A percentile compares a stretch with the other conserved stretches of the same genome.
These are phyloP conservation scores for Diaporthe caulivora DNA, from an alignment of 2,329 filamentous ascomycete species.

Conservation along the genomic window DNA sequence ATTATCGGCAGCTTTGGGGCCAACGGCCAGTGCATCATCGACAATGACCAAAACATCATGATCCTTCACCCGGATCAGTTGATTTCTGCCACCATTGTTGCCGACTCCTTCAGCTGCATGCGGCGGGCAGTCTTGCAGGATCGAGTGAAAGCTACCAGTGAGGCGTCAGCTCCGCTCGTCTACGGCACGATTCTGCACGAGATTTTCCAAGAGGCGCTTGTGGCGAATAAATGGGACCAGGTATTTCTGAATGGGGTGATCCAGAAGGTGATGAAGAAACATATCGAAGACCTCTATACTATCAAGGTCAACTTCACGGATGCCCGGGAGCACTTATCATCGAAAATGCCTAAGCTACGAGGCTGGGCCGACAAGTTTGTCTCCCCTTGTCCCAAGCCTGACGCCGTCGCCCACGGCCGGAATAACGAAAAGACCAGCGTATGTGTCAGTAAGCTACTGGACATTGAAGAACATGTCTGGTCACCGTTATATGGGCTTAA, in stretches of 20 bases:
- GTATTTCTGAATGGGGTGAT: constrained; percentile 76
- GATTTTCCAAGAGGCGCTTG: constrained; percentile 91
- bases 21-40: constrained; percentile 81
- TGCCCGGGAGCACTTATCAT: constrained; percentile 83
- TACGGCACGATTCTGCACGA: constrained; percentile 96
- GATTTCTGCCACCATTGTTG: constrained; percentile 93
- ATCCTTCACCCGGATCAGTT: constrained; percentile 96
- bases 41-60: constrained; percentile 85
- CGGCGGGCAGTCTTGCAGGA: constrained; percentile 94
- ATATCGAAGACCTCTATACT: constrained; percentile 90
- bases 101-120: constrained; percentile 94
- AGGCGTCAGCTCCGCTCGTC: constrained; percentile 82
- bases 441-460: constrained; percentile 92
- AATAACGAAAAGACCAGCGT: constrained; percentile 82
- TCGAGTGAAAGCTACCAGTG: constrained; percentile 89
- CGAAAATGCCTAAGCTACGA: constrained; percentile 85
- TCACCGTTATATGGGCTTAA: constrained; percentile 98
- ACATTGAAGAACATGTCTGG: constrained; percentile 98
- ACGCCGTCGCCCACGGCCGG: constrained; percentile 82
- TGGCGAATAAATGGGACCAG: constrained; percentile 84
- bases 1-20: constrained; percentile 82
- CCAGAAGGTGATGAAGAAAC: constrained; percentile 76
- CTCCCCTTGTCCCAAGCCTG: constrained; percentile 70
- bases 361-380: constrained; percentile 89
- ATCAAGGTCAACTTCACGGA: constrained; percentile 81